phyloP scores from a whole-genome alignment of 2,329 filamentous ascomycete genomes.

The Penicillium sp. region DNA sequence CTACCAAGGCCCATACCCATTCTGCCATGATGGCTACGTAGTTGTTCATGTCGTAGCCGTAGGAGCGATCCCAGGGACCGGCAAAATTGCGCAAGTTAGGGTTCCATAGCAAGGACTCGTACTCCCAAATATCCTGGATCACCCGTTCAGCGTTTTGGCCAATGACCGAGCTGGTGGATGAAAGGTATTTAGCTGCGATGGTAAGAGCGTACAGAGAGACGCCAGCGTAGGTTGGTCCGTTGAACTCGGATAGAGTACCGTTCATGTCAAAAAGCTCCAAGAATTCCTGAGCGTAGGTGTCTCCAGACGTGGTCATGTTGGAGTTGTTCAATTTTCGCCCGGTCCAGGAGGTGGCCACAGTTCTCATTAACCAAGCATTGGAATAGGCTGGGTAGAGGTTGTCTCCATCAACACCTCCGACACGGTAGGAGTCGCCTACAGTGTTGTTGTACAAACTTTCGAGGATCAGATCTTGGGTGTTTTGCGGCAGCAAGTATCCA shows the following conservation, averaged over 20 bases:
- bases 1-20: conserved; percentile 54
- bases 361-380: conserved; percentile 62
- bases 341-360: conserved; percentile 57
- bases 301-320: conserved; percentile 58
- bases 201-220: conserved; percentile 58
- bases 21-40: conserved; percentile 57
- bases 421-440: conserved; percentile 58
- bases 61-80: conserved; percentile 61
- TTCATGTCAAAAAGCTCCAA: conserved; percentile 54
- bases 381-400: conserved; percentile 62
- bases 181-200: conserved; percentile 56
- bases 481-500: conserved; percentile 41
- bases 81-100: conserved; percentile 58
- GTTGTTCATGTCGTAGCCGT: conserved; percentile 62
- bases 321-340: conserved; percentile 51
- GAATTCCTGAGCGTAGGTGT: conserved; percentile 54
- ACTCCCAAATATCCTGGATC: conserved; percentile 52
- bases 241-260: conserved; percentile 60
- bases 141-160: conserved; percentile 49
- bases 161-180: conserved; percentile 53
- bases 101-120: conserved; percentile 53
- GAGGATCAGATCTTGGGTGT: conserved; percentile 45
- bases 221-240: conserved; percentile 60
- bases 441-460: conserved; percentile 54
- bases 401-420: conserved; percentile 57